Conservation (phyloP, 1,139 yeast genomes). For the Kodamaea plutei region DNA sequence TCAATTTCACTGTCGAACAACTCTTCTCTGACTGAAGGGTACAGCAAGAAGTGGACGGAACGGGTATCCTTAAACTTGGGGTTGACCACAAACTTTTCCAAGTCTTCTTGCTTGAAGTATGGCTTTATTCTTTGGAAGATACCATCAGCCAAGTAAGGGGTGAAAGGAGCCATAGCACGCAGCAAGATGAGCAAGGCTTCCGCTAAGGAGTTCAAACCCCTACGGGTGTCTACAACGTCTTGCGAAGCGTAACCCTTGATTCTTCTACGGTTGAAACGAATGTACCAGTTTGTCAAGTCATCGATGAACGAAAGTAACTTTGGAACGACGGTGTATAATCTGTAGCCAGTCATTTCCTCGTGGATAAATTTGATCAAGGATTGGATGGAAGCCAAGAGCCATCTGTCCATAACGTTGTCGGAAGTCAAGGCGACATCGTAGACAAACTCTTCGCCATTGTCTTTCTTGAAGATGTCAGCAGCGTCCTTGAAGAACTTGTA, state of each 20-base stretch:
- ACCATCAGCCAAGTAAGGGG: slow-evolving; percentile 91
- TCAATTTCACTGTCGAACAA: slow-evolving; percentile 76
- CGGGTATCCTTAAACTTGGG: slow-evolving; percentile 52
- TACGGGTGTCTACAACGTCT: slow-evolving; percentile 76
- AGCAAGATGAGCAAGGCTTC: slow-evolving; percentile 86
- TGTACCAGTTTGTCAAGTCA: slow-evolving; percentile 97
- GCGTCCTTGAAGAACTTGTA: slow-evolving; percentile 95
- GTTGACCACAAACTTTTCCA: slow-evolving; percentile 40
- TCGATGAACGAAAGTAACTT: slow-evolving; percentile 83
- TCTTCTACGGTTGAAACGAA: slow-evolving; percentile 96
- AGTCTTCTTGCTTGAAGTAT: slow-evolving; percentile 53
- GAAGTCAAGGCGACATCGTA: slow-evolving; percentile 64
- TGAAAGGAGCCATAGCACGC: slow-evolving; percentile 98
- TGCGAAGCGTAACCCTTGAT: slow-evolving; percentile 78
- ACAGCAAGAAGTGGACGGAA: slow-evolving; percentile 89
- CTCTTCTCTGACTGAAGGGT: slow-evolving; percentile 83
- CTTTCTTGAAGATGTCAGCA: slow-evolving; percentile 77
- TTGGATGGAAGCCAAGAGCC: slow-evolving; percentile 95
- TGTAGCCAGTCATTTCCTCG: slow-evolving; percentile 82
- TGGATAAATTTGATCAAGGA: slow-evolving; percentile 83
- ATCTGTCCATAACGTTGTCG: slow-evolving; percentile 91
- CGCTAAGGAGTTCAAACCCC: slow-evolving; percentile 84
- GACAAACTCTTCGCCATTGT: slow-evolving; percentile 63
- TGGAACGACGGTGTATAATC: slow-evolving; percentile 95
- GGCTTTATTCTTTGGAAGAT: slow-evolving; percentile 74